Evolutionary conservation across 2,329 filamentous ascomycete species (phyloP).

Genomic region (Ophiocordyceps camponoti-floridani): DNA sequence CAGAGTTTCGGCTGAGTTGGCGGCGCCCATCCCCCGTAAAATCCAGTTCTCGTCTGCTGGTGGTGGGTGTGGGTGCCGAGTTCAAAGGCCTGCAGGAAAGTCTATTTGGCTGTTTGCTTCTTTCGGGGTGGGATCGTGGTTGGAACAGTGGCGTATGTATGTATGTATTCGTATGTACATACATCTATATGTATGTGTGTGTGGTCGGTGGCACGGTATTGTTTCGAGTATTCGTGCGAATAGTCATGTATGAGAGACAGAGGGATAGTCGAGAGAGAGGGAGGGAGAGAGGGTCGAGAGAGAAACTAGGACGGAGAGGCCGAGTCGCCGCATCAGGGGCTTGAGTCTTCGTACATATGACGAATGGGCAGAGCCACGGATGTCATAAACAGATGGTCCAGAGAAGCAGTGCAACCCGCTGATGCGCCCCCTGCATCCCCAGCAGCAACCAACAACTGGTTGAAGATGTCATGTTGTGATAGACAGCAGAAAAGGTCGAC

Average conservation of each 20-base stretch:
- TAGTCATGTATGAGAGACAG: no score
- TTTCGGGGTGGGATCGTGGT: not conserved
- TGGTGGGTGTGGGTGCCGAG: not conserved
- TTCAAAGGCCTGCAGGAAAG: not conserved
- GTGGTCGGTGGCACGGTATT: no score
- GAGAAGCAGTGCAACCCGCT: not conserved
- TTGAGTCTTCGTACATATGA: not conserved
- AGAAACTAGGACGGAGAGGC: not conserved
- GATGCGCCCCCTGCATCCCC: not conserved
- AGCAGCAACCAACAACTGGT: not conserved
- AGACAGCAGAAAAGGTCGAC: no score
- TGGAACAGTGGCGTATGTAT: not conserved
- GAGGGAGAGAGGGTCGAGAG: no score
- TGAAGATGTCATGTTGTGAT: not conserved
- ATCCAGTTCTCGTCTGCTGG: not conserved
- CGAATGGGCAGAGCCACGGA: no score
- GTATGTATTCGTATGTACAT: no score
- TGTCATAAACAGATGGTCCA: not conserved
- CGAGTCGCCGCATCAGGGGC: not conserved
- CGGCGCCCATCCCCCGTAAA: no score
- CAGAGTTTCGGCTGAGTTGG: no score
- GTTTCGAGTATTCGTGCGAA: no score
- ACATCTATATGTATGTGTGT: no score
- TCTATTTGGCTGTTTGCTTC: not conserved
- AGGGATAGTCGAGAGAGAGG: no score